Evolutionary conservation across 768 basidiomycete species (phyloP).

Genomic region (Symmetrospora coprosmae): DNA sequence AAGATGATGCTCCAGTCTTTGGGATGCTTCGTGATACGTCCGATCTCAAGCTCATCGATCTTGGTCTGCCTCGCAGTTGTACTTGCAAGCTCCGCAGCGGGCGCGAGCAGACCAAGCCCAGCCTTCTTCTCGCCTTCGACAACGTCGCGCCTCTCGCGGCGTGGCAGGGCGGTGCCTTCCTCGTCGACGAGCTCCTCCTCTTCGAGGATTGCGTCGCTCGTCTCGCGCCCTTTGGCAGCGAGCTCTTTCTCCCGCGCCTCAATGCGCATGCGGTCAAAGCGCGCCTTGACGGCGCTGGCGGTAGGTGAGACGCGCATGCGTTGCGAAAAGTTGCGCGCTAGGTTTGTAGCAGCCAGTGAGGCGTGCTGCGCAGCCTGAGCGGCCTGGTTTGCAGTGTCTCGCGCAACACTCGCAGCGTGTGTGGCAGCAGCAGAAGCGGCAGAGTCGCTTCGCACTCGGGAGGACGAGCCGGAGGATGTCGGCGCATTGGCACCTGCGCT

Average conservation of each 20-base stretch:
- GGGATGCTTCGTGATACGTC: neutral
- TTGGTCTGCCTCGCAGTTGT: no score
- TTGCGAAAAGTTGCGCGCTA: conserved; percentile 2
- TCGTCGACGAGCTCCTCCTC: conserved; percentile 7
- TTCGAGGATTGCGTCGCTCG: neutral
- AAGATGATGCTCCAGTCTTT: conserved; percentile 17
- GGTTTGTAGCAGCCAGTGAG: neutral
- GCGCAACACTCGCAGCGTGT: neutral
- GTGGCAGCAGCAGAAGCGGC: neutral
- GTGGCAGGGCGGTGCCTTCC: neutral
- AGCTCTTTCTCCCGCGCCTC: conserved; percentile 4
- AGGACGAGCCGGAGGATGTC: neutral
- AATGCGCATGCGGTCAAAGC: neutral
- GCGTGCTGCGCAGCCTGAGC: conserved; percentile 14
- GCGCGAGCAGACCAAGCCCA: no score
- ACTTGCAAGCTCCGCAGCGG: neutral
- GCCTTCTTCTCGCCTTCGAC: neutral
- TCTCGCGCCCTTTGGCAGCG: neutral
- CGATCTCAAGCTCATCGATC: conserved; percentile 13
- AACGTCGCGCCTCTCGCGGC: neutral
- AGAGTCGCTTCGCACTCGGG: neutral
- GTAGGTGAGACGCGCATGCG: conserved; percentile 5
- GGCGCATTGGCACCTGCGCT: no score
- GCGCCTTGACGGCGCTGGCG: conserved; percentile 3
- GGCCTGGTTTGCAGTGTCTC: neutral